These are phyloP conservation scores for Protomyces inundatus DNA, from an alignment of 1,139 yeast genomes.

Conservation along the genomic window DNA sequence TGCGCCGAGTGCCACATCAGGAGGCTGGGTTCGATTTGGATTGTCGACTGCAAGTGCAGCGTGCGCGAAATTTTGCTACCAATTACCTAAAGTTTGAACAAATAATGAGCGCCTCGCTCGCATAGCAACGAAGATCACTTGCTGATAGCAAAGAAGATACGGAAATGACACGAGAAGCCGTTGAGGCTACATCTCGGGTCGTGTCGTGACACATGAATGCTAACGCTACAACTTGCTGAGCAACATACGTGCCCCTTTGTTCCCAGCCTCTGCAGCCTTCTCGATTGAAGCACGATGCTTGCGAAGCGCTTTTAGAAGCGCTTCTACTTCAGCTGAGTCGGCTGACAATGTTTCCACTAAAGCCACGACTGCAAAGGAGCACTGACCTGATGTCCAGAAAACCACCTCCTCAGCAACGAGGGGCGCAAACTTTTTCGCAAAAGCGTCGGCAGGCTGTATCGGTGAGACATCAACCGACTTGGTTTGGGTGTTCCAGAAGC, in stretches of 20 bases:
- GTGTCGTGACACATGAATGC: no score
- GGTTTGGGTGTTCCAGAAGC: constrained; percentile 64
- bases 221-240: not conserved
- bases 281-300: not conserved
- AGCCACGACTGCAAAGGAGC: constrained; percentile 72
- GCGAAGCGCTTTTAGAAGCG: not conserved
- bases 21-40: no score
- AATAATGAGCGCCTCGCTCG: no score
- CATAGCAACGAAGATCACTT: no score
- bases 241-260: constrained; percentile 11
- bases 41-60: no score
- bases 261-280: constrained; percentile 11
- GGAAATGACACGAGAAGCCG: no score
- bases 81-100: no score
- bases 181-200: no score
- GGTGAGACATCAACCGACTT: constrained; percentile 44
- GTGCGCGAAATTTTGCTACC: no score
- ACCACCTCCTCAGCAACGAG: constrained; percentile 48
- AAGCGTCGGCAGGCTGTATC: constrained; percentile 58
- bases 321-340: constrained; percentile 40
- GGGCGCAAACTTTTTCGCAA: constrained; percentile 49
- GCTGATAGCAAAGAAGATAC: no score
- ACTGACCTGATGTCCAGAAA: constrained; percentile 68
- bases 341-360: constrained; percentile 40
- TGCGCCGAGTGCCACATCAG: no score